Evolutionary conservation across 73 alveolate genomes (phyloP), one percentile per base, ranked within the genome.

Genomic region (Paramecium bursaria): DNA sequence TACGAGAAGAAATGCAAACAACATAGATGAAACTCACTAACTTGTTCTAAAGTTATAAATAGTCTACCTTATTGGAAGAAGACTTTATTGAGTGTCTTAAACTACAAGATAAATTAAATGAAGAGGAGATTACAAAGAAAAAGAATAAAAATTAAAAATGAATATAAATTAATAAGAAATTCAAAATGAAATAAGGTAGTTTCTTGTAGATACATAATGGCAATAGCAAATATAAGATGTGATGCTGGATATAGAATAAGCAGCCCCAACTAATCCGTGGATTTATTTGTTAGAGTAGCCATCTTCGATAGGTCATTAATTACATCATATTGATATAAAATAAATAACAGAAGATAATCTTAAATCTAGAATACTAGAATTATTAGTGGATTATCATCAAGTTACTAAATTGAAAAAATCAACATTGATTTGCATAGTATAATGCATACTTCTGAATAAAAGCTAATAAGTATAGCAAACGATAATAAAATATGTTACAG

Each of bases 241-340:
- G 22, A 42, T 67, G 0, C 33, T 23, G 17, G 2, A 67, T 39
- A 21, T 67, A 21, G 82, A 67, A 67, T 26, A 53, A 0, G 33
- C 35, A 22, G 17, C 44, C 10, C 82, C 82, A 4, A 39, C 82
- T 14, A 67, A 67, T 17, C 53, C 55, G 17, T 67, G 82, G 82
- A 21, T 17, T 30, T 67, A 25, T 14, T 42, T 67, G 10, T 39
- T 39, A 4, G 82, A 67, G 44, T 30, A 31, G 44, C 82, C 82
- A 15, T 7, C 27, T 15, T 30, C 49, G 17, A 25, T 67, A 42
- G 82, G 60, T 10, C 82, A 67, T 39, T 67, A 39, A 15, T 27
- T 67, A 7, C 44, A 31, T 9, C 35, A 25, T 11, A n/a, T 67
- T 30, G 22, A 42, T 11, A 67, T 47, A 19, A 39, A 39, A 39